These are phyloP conservation scores for Pyrrhoderma noxium DNA, from an alignment of 1,284 basidiomycete species.

Conservation along the genomic window DNA sequence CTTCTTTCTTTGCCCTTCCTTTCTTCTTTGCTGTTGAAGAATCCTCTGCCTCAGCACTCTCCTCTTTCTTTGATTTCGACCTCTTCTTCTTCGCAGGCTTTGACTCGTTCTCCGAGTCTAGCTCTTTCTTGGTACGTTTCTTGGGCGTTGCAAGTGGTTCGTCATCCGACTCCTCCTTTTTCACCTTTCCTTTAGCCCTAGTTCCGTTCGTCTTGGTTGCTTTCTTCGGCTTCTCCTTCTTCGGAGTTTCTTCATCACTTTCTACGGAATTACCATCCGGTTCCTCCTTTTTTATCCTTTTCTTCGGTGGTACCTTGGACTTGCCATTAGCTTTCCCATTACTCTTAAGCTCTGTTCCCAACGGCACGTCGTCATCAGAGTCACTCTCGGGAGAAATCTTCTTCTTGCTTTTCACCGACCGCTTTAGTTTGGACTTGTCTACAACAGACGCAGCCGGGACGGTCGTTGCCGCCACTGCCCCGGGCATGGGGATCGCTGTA, in stretches of 20 bases:
- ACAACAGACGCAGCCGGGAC: conserved; percentile 28
- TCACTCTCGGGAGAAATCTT: conserved; percentile 33
- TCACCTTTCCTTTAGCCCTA: conserved; percentile 32
- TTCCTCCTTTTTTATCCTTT: conserved; percentile 61
- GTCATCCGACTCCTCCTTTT: conserved; percentile 28
- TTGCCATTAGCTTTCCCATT: conserved; percentile 38
- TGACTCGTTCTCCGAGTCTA: conserved; percentile 1
- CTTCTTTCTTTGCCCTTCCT: conserved; percentile 37
- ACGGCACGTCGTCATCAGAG: conserved; percentile 28
- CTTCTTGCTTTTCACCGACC: conserved; percentile 21
- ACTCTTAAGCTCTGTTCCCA: conserved; percentile 31
- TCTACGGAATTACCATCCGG: conserved; percentile 30
- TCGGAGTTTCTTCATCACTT: conserved; percentile 40
- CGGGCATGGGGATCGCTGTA: conserved; percentile 36
- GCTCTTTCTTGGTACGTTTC: conserved; percentile 25
- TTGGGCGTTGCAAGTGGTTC: conserved; percentile 27
- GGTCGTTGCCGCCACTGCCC: conserved; percentile 34
- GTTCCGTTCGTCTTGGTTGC: conserved; percentile 25
- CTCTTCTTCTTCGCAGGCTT: conserved; percentile 28
- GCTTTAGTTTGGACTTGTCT: conserved; percentile 35
- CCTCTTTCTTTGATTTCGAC: conserved; percentile 28
- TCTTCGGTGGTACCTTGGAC: conserved; percentile 38
- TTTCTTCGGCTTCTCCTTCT: conserved; percentile 29
- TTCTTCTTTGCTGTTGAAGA: conserved; percentile 29
- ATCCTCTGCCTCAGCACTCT: conserved; percentile 23